Evolutionary conservation across 257 asterid genomes (phyloP).

Genomic region (Perilla frutescens): DNA sequence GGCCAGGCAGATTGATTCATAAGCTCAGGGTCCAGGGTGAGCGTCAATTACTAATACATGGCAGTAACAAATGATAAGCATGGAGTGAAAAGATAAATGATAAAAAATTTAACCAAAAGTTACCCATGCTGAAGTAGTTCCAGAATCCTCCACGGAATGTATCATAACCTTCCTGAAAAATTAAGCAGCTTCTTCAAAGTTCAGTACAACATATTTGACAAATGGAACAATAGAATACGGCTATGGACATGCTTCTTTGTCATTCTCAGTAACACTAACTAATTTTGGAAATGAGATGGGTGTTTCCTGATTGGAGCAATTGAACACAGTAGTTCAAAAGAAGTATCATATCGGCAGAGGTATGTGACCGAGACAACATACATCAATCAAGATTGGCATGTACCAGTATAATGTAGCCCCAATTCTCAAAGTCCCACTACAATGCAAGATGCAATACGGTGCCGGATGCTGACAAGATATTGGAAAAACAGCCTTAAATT

Average conservation of each 20-base stretch:
- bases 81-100: neutral
- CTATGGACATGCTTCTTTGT: neutral
- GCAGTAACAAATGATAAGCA: neutral
- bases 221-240: conserved; percentile 2
- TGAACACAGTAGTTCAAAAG: neutral
- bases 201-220: neutral
- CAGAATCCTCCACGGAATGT: conserved; percentile 63
- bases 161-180: conserved; percentile 53
- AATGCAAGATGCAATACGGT: neutral
- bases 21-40: neutral
- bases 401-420: neutral
- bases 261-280: neutral
- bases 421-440: neutral
- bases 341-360: neutral
- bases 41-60: neutral
- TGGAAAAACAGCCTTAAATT: neutral
- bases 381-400: neutral
- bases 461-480: conserved; percentile 13
- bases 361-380: neutral
- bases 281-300: neutral
- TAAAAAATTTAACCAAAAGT: neutral
- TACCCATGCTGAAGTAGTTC: conserved; percentile 63
- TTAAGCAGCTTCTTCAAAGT: conserved; percentile 17
- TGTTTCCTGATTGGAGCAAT: conserved; percentile 1
- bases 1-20: neutral